phyloP scores from a whole-genome alignment of 2,329 filamentous ascomycete species.

The Paracorniculantispora psalliotae region DNA sequence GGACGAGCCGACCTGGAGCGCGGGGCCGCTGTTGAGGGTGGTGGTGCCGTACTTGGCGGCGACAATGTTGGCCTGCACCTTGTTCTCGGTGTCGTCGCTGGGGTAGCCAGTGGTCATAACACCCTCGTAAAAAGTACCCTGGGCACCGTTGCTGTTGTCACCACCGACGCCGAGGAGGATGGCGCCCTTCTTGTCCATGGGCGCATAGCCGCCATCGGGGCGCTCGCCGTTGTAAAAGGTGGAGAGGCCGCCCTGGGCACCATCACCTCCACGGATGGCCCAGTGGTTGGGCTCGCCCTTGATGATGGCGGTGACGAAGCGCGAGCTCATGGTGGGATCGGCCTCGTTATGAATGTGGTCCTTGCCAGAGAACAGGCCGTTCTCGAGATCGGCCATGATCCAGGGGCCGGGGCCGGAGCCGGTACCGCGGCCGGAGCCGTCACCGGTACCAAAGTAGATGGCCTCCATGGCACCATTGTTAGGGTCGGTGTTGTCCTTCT shows the following conservation, averaged over 20 bases:
- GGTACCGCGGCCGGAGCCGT: constrained; percentile 42
- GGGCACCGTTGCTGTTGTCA: constrained; percentile 55
- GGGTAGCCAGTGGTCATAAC: constrained; percentile 61
- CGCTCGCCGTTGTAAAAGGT: constrained; percentile 56
- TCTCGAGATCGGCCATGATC: constrained; percentile 67
- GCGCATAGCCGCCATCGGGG: constrained; percentile 52
- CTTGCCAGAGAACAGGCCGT: constrained; percentile 58
- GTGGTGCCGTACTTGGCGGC: constrained; percentile 50
- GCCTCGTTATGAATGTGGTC: constrained; percentile 41
- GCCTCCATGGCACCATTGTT: constrained; percentile 65
- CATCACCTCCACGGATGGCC: constrained; percentile 56
- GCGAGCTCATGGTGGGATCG: constrained; percentile 47
- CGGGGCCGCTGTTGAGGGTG: constrained; percentile 42
- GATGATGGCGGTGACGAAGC: constrained; percentile 52
- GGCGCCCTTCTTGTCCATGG: constrained; percentile 61
- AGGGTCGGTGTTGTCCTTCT: constrained; percentile 46
- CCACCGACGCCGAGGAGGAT: constrained; percentile 63
- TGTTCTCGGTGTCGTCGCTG: constrained; percentile 51
- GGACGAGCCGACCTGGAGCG: constrained; percentile 43
- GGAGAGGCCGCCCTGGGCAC: constrained; percentile 47
- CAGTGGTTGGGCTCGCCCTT: constrained; percentile 54
- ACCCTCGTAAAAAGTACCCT: constrained; percentile 62
- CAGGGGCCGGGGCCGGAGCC: constrained; percentile 58
- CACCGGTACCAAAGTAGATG: constrained; percentile 57
- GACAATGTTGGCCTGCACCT: constrained; percentile 56